Percentiles rank a stretch among this genome's conserved stretches.
Evolutionary conservation across 2,329 filamentous ascomycete genomes (phyloP).

Genomic region (Epicoccum sorghinum): DNA sequence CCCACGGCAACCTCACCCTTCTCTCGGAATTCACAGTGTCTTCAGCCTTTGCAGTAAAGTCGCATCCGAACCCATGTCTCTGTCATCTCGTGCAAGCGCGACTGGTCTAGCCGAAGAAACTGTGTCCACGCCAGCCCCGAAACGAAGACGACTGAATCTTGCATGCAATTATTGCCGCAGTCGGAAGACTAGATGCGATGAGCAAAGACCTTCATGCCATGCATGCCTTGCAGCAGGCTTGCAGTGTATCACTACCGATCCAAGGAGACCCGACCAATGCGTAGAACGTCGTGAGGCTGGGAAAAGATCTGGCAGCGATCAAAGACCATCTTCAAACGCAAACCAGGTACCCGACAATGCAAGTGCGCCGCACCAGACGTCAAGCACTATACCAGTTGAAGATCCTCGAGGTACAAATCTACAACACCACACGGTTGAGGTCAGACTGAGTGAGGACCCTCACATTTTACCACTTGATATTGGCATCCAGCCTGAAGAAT

Average conservation of each 20-base stretch:
- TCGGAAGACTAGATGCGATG: background rate
- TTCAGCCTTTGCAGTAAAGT: background rate
- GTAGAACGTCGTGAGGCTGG: background rate
- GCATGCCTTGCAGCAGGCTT: background rate
- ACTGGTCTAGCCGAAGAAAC: background rate
- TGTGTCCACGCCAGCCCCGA: background rate
- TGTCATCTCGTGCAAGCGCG: background rate
- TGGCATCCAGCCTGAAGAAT: background rate
- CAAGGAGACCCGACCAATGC: background rate
- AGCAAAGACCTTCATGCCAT: background rate
- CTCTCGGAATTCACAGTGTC: background rate
- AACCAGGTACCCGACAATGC: background rate
- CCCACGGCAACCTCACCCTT: background rate
- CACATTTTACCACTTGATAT: background rate
- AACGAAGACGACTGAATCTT: background rate
- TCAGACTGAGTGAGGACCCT: no score
- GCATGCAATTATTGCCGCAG: conserved; percentile 1
- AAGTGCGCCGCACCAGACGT: no score
- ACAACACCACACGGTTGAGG: background rate
- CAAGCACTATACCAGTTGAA: no score
- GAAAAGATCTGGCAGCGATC: background rate
- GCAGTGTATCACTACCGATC: background rate
- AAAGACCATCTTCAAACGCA: background rate
- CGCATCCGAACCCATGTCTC: background rate
- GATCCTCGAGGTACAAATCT: background rate